Evolutionary conservation across 495 filamentous ascomycete genomes (phyloP), one percentile per base, ranked within the genome.

Genomic region (Aspergillus campestris): DNA sequence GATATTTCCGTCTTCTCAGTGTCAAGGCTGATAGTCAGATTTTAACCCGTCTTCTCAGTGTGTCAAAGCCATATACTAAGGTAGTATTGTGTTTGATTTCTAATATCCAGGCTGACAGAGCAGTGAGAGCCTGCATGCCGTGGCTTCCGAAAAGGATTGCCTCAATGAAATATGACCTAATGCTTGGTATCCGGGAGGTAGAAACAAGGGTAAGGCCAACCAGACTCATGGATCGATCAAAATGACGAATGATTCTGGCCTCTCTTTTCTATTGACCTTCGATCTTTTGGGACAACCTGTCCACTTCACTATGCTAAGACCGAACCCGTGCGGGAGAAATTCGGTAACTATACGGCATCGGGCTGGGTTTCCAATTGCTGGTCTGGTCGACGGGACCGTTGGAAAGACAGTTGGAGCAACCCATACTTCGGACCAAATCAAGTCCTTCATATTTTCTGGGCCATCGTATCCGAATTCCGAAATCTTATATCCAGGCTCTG

Each of bases 241-340:
- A 24, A 24, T 24, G 18, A 24, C 18, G 18, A 24, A 24, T 44
- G n/a, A 13, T 10, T 34, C 35, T 34, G 32, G 32, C 34, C 33
- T 42, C 34, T 15, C 31, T 10, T 43, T 12, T 2, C 27, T 24
- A 3, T 40, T 18, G 12, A 28, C 18, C 12, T n/a, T 28, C 13
- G 31, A 10, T 28, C 32, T 28, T 31, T 31, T 32, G 7, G 35
- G 13, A 33, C 29, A 40, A 30, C 13, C 31, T 40, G 38, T 27
- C 13, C 31, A 34, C 11, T 38, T 7, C 31, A 13, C 18, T 24
- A 4, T 24, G 18, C 18, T 30, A 32, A 14, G 28, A 31, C 44
- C 44, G 35, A 33, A 47, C 31, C 45, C 45, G 45, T 35, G 38
- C 45, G 45, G 45, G 35, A 41, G 31, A 33, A 32, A 38, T 15